Evolutionary conservation across 306 rosid species (phyloP).

Genomic region (Sophora flavescens): DNA sequence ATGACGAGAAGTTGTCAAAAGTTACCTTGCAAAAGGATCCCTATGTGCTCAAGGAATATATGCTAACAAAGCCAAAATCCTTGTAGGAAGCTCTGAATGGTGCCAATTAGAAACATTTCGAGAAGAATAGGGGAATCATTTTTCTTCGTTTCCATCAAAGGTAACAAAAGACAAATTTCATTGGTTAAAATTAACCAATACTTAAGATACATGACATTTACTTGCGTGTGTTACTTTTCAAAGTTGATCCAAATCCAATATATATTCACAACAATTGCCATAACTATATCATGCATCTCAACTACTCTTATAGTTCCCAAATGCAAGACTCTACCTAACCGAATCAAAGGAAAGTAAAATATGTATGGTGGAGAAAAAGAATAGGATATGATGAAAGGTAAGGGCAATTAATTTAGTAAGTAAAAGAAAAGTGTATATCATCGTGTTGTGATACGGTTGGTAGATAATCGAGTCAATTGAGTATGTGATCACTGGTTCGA

Average conservation of each 20-base stretch:
- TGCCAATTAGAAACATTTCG: slow-evolving; percentile 40
- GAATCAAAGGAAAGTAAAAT: background rate
- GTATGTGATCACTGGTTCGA: too few relatives aligned
- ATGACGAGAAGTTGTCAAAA: slow-evolving; percentile 43
- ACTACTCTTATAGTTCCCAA: background rate
- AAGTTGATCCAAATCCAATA: slow-evolving; percentile 32
- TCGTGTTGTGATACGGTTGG: too few relatives aligned
- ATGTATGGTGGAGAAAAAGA: slow-evolving; percentile 24
- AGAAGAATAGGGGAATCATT: slow-evolving; percentile 32
- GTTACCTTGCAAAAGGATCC: slow-evolving; percentile 45
- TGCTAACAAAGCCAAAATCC: slow-evolving; percentile 42
- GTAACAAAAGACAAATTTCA: background rate
- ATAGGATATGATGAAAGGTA: slow-evolving; percentile 9
- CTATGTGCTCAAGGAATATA: slow-evolving; percentile 43
- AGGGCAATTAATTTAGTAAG: too few relatives aligned
- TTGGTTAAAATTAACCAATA: background rate
- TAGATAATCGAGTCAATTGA: too few relatives aligned
- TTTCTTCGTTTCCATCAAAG: slow-evolving; percentile 45
- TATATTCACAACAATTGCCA: slow-evolving; percentile 7
- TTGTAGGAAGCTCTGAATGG: slow-evolving; percentile 43
- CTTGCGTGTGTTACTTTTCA: background rate
- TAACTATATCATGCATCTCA: background rate
- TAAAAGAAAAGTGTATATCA: too few relatives aligned
- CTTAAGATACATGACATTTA: slow-evolving; percentile 22
- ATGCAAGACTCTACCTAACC: background rate